Evolutionary conservation across 352 stramenopile genomes (phyloP), one percentile per base, ranked within the genome.

Genomic region (Elongisporangium anandrum): DNA sequence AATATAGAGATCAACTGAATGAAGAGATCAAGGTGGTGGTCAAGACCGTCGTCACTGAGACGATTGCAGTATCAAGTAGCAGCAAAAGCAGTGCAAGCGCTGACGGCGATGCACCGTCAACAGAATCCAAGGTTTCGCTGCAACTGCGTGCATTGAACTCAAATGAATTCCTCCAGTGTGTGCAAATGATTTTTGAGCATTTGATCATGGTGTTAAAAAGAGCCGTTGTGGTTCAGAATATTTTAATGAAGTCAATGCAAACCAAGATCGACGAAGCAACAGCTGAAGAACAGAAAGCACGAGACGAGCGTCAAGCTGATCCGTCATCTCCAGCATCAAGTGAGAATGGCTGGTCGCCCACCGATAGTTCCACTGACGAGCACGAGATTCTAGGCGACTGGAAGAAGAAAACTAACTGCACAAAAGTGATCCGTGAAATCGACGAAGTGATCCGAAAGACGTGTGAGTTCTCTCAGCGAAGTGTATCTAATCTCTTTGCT

Each of bases 121-220:
- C 58, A n/a, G 82, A 92, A 54, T 90, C 82, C n/a, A 94, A 95
- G 63, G 80, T 95, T 13, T 93, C 82, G 16, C 76, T 88, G 48
- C 86, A 94, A 56, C 66, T 95, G 38, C 77, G 81, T 55, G 84
- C 82, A 5, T 68, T 95, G 29, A 86, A 66, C 3, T 92, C 86
- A 4, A 85, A 95, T 55, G 86, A 95, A 57, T 95, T 95, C 59
- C 69, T 94, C 8, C 79, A 91, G 56, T 95, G 86, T 56, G 79
- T 95, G 19, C 80, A 94, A 58, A 95, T 95, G 86, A 93, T 94
- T 49, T 95, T 95, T 64, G 86, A 95, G 65, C 86, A 95, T 56
- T 68, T 95, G 61, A 62, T 93, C 39, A 81, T 95, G 70, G 64
- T 94, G 1, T 65, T 95, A 16, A 85, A 92, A 61, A 79, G 86